Base-by-base conservation (phyloP, 1,284 basidiomycete genomes). In the Cutaneotrichosporon sp. region DNA sequence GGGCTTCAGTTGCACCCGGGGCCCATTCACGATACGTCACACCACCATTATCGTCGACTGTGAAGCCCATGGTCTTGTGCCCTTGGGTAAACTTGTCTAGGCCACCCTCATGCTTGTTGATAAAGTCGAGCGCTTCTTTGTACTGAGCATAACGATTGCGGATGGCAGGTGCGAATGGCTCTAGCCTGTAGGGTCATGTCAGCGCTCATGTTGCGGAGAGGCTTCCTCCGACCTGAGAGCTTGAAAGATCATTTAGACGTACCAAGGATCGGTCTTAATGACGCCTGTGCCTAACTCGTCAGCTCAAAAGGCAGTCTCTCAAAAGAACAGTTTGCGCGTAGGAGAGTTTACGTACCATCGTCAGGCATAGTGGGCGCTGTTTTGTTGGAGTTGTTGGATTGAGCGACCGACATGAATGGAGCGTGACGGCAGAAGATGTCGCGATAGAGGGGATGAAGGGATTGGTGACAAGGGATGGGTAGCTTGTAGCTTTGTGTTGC, bases 1-100 rank as follows among this genome's bases (percentile, higher is more conserved):
- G 81, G 1, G 93, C 94, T 64, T 86, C 84, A 42, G 72, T 77
- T 12, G 86, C 93, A 63, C 89, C 90, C 0, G 94, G 92, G 6
- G 94, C 94, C 94, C 94, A 98, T 71, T 98, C 94, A 64, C 88
- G 80, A 72, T 97, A 98, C 8, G 81, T 77, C 33, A 97, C 82
- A 26, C 85, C 80, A 46, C 84, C 84, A 51, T 87, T 81, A 20
- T 76, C 70, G 43, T 80, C 79, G 35, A 90, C 80, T 52, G 87
- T 85, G 62, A 98, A 79, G 33, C 94, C 94, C 77, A 88, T 89
- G 59, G 82, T 83, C 60, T 86, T 79, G 76, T 92, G 96, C 12
- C 91, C 90, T 67, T 85, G 83, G 3, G 89, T 86, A 74, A 97
- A 98, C 8, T 79, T 77, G 50, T 92, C 90, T 65, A 92, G 88